phyloP scores from a whole-genome alignment of 2,329 filamentous ascomycete genomes.

The Kalmusia sp. region DNA sequence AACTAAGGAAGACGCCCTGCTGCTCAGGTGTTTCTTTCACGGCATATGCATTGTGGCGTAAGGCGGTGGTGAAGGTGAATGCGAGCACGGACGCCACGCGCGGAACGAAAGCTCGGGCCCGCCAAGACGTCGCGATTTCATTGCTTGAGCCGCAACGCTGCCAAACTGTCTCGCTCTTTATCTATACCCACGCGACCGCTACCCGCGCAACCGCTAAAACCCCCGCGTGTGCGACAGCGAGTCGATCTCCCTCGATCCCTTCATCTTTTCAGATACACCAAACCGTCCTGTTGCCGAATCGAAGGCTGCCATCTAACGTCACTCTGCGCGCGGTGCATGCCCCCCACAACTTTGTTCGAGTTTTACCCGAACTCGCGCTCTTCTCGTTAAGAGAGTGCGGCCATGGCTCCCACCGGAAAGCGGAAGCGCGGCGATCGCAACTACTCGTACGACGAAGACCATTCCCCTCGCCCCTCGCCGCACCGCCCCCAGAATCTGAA shows the following conservation, averaged over 20 bases:
- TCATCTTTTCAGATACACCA: not conserved
- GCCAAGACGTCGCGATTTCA: not conserved
- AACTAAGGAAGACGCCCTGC: no score
- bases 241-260: constrained; percentile 10
- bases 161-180: constrained; percentile 14
- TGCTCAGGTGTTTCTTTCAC: no score
- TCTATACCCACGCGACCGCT: constrained; percentile 23
- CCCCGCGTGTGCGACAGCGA: constrained; percentile 15
- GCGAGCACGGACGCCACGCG: not conserved
- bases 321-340: constrained; percentile 33
- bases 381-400: constrained; percentile 37
- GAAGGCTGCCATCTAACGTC: constrained; percentile 2
- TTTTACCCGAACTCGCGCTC: constrained; percentile 31
- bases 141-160: constrained; percentile 18
- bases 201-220: constrained; percentile 19
- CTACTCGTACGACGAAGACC: constrained; percentile 52
- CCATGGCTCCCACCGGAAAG: constrained; percentile 63
- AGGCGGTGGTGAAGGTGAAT: not conserved
- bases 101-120: not conserved
- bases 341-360: constrained; percentile 28
- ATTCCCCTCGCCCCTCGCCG: constrained; percentile 54
- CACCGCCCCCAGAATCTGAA: constrained; percentile 58
- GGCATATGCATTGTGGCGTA: no score
- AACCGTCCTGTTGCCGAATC: constrained; percentile 3
- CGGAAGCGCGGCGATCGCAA: constrained; percentile 61